phyloP scores from a whole-genome alignment of 192 early-diverging fungal species.

The Funneliformis mosseae region DNA sequence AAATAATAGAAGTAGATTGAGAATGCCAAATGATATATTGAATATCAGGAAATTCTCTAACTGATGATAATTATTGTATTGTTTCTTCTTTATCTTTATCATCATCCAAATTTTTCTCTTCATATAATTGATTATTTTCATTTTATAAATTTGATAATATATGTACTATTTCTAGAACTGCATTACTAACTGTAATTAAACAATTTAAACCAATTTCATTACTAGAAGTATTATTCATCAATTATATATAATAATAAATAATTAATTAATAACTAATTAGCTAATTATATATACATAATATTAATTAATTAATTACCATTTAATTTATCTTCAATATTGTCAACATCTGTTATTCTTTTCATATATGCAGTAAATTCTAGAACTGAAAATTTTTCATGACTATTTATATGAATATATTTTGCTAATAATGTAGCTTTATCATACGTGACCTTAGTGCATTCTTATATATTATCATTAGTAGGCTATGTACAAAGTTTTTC shows the following conservation, averaged over 20 bases:
- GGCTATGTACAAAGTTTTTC: too few species aligned
- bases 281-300: too few species aligned
- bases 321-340: too few species aligned
- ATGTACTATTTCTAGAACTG: neutral
- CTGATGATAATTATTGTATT: neutral
- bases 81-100: too few species aligned
- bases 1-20: neutral
- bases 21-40: neutral
- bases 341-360: too few species aligned
- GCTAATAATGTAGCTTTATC: too few species aligned
- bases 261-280: neutral
- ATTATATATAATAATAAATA: neutral
- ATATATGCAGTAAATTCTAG: too few species aligned
- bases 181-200: neutral
- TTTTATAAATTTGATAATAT: neutral
- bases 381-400: too few species aligned
- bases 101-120: neutral
- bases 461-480: too few species aligned
- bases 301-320: neutral
- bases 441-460: too few species aligned
- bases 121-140: neutral
- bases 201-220: neutral
- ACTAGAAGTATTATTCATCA: neutral
- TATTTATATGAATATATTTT: too few species aligned
- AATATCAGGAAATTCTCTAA: neutral